These are phyloP conservation scores for Prunus salicina DNA, from an alignment of 306 rosid genomes.

Conservation along the genomic window DNA sequence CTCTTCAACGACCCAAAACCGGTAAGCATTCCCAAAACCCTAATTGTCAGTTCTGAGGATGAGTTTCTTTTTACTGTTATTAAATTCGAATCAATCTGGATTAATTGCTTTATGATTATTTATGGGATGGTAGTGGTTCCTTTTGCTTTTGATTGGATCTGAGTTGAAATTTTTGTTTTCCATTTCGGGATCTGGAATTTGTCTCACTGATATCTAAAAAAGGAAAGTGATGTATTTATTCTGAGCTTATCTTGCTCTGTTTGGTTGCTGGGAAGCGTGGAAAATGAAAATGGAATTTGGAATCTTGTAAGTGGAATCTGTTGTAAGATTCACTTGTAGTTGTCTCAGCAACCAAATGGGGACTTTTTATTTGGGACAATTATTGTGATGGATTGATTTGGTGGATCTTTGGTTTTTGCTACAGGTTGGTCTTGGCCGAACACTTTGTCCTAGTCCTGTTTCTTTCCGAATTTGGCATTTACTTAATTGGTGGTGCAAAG, in stretches of 20 bases:
- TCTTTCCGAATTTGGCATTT: slow-evolving; percentile 18
- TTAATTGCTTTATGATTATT: slow-evolving; percentile 5
- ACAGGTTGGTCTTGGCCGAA: slow-evolving; percentile 49
- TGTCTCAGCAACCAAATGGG: slow-evolving; percentile 3
- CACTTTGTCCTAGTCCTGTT: slow-evolving; percentile 17
- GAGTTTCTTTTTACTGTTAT: background rate
- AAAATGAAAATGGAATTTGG: slow-evolving; percentile 23
- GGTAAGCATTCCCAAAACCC: slow-evolving; percentile 56
- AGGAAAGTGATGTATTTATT: slow-evolving; percentile 17
- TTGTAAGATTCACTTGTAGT: slow-evolving; percentile 12
- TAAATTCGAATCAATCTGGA: slow-evolving; percentile 23
- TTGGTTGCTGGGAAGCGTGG: slow-evolving; percentile 24
- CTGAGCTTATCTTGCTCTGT: slow-evolving; percentile 8
- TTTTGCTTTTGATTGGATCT: slow-evolving; percentile 28
- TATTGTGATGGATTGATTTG: slow-evolving; percentile 21
- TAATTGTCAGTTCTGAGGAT: slow-evolving; percentile 16
- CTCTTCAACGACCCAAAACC: slow-evolving; percentile 29
- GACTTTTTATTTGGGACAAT: background rate
- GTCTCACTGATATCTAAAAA: slow-evolving; percentile 6
- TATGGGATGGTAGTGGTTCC: slow-evolving; percentile 15
- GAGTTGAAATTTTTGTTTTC: background rate
- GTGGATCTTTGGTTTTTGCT: slow-evolving; percentile 40
- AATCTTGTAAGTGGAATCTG: slow-evolving; percentile 21
- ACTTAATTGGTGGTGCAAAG: slow-evolving; percentile 9
- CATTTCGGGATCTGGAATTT: slow-evolving; percentile 37